phyloP scores from a whole-genome alignment of 768 basidiomycete genomes.

The Trichaptum fuscoviolaceum region DNA sequence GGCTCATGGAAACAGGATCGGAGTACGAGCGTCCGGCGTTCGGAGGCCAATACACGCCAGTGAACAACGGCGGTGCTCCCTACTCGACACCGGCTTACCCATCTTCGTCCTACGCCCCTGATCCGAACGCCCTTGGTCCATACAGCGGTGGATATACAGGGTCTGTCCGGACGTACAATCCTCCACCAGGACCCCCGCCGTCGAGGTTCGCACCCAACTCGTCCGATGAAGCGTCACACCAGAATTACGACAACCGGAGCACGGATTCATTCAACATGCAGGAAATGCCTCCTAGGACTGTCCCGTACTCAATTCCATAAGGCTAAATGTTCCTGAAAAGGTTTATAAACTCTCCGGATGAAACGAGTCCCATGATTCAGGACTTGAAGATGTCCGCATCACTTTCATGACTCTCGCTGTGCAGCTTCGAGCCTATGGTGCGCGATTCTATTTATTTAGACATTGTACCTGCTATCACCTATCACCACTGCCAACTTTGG shows the following conservation, averaged over 20 bases:
- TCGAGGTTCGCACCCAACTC: background rate
- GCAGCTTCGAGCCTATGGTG: background rate
- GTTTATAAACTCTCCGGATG: too few species aligned
- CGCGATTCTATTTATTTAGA: background rate
- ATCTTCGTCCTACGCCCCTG: background rate
- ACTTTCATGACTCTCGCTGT: background rate
- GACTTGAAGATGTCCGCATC: background rate
- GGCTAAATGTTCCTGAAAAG: too few species aligned
- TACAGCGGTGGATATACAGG: background rate
- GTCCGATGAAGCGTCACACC: background rate
- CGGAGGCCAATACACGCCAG: background rate
- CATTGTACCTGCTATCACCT: background rate
- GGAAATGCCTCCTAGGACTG: background rate
- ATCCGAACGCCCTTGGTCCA: background rate
- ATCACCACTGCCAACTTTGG: too few species aligned
- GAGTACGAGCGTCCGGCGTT: background rate
- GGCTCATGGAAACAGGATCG: background rate
- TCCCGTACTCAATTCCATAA: background rate
- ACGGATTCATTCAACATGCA: background rate
- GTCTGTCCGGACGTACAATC: background rate
- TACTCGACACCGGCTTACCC: background rate
- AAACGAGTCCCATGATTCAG: background rate
- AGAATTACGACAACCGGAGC: background rate
- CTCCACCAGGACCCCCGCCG: background rate
- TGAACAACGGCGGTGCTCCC: background rate